phyloP scores from a whole-genome alignment of 139 green algal species.

The Auxenochlorella pyrenoidosa region DNA sequence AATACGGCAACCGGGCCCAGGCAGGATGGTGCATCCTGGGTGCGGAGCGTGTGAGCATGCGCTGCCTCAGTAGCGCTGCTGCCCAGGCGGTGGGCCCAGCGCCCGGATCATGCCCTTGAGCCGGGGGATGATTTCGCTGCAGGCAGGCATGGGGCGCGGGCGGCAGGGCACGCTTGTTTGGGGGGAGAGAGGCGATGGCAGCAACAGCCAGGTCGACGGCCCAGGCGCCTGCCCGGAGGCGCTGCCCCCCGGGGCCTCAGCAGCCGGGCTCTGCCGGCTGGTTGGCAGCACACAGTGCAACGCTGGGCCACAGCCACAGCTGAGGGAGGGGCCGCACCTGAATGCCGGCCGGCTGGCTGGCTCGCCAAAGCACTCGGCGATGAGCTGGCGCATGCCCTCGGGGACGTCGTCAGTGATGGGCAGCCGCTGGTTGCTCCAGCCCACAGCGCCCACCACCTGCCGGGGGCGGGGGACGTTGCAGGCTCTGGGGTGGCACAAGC shows the following conservation, averaged over 20 bases:
- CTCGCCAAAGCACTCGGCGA: constrained; percentile 73
- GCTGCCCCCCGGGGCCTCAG: too few relatives aligned
- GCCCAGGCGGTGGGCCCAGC: neutral
- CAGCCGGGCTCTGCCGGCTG: too few relatives aligned
- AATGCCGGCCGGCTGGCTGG: constrained; percentile 72
- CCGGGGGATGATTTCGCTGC: constrained; percentile 45
- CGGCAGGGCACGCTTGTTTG: neutral
- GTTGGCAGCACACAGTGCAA: too few relatives aligned
- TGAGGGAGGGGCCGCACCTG: constrained; percentile 16
- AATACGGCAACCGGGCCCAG: too few relatives aligned
- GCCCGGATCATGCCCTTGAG: constrained; percentile 31
- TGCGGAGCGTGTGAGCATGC: too few relatives aligned
- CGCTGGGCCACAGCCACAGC: too few relatives aligned
- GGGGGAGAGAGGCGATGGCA: neutral
- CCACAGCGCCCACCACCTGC: constrained; percentile 91
- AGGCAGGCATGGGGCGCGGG: neutral
- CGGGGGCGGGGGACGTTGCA: neutral
- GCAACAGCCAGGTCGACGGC: neutral
- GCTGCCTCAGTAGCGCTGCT: neutral
- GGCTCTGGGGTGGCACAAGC: too few relatives aligned
- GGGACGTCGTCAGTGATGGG: constrained; percentile 73
- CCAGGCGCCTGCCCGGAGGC: too few relatives aligned
- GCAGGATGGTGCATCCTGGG: too few relatives aligned
- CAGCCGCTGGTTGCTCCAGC: constrained; percentile 79
- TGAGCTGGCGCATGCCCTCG: constrained; percentile 64